Percentiles rank a stretch among this genome's conserved stretches.
phyloP scores from a whole-genome alignment of 2,329 filamentous ascomycete species.

The Ceratocystiopsis minuta region DNA sequence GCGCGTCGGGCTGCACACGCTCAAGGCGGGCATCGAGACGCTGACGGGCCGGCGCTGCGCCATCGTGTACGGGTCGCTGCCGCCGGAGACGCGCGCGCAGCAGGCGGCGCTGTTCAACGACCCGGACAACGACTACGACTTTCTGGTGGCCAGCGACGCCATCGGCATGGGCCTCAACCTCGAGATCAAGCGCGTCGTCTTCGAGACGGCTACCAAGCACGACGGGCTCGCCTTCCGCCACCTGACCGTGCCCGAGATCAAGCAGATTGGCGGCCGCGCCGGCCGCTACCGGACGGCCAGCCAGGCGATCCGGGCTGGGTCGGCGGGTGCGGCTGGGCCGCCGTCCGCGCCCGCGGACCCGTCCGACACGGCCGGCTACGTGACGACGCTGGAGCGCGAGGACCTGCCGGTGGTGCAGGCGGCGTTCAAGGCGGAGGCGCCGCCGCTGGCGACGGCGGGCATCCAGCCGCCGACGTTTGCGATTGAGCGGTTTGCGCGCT shows the following conservation, averaged over 20 bases:
- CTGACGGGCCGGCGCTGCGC: constrained; percentile 65
- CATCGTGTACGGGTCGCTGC: constrained; percentile 80
- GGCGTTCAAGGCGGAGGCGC: constrained; percentile 45
- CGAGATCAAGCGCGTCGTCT: constrained; percentile 77
- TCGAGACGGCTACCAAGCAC: constrained; percentile 61
- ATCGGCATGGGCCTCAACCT: constrained; percentile 96
- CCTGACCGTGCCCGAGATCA: constrained; percentile 61
- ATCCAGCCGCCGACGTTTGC: constrained; percentile 54
- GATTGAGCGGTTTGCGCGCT: constrained; percentile 58
- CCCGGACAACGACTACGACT: constrained; percentile 88
- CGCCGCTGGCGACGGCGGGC: constrained; percentile 51
- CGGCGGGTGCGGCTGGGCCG: not conserved
- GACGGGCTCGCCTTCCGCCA: constrained; percentile 38
- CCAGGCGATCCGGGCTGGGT: constrained; percentile 23
- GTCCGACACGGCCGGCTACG: constrained; percentile 39
- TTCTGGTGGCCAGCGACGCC: constrained; percentile 58
- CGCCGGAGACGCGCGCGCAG: constrained; percentile 79
- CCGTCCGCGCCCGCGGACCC: not conserved
- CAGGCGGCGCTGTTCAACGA: constrained; percentile 92
- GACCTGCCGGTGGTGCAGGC: constrained; percentile 46
- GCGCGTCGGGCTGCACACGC: constrained; percentile 58
- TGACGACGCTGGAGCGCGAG: constrained; percentile 57
- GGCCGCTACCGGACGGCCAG: constrained; percentile 65
- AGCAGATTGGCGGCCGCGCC: constrained; percentile 87
- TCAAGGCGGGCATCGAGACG: constrained; percentile 63